These are phyloP conservation scores for Sarocladium brachiariae DNA, from an alignment of 2,329 filamentous ascomycete genomes.

Conservation along the genomic window DNA sequence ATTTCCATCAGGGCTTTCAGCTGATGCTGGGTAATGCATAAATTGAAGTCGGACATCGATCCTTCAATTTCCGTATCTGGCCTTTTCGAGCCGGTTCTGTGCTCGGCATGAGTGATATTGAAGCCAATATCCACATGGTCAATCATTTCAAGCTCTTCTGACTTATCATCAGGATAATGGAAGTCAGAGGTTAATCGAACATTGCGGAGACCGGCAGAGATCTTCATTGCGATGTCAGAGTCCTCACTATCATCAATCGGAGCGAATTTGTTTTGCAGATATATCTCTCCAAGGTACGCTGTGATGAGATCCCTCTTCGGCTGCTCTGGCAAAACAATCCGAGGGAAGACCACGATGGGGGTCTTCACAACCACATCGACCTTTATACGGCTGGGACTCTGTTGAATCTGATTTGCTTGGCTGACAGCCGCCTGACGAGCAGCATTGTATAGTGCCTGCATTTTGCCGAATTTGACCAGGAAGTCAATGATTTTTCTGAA, in stretches of 20 bases:
- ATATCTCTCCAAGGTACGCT: conserved; percentile 94
- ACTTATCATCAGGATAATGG: conserved; percentile 63
- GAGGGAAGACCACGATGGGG: conserved; percentile 91
- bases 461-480: conserved; percentile 96
- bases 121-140: conserved; percentile 95
- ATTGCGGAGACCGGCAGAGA: conserved; percentile 86
- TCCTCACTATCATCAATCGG: conserved; percentile 71
- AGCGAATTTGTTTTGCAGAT: conserved; percentile 88
- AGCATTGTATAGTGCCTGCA: conserved; percentile 98
- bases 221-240: conserved; percentile 75
- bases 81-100: conserved; percentile 66
- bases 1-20: conserved; percentile 84
- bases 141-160: conserved; percentile 91
- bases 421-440: conserved; percentile 90
- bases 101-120: conserved; percentile 85
- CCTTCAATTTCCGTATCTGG: conserved; percentile 91
- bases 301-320: conserved; percentile 76
- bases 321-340: conserved; percentile 62
- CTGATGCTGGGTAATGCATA: conserved; percentile 84
- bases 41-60: conserved; percentile 86
- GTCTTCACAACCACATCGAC: conserved; percentile 93
- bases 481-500: conserved; percentile 98
- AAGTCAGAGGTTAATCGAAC: conserved; percentile 86
- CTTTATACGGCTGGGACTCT: conserved; percentile 83
- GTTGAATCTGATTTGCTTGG: conserved; percentile 87